These are phyloP conservation scores for Starmerella etchellsii DNA, from an alignment of 805 yeast species.

Conservation along the genomic window DNA sequence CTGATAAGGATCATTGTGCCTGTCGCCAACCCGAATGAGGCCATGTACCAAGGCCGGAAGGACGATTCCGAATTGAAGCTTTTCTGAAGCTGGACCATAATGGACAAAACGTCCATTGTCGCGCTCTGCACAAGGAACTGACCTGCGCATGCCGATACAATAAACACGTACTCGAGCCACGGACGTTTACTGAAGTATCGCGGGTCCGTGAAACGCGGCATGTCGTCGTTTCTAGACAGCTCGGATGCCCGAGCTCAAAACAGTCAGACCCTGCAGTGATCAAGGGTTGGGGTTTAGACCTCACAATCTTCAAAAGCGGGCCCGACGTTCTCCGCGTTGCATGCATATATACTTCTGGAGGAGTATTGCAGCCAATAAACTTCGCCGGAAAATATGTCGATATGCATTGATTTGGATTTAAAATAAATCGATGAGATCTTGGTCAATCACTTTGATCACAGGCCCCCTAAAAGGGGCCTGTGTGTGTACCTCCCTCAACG, in stretches of 20 bases:
- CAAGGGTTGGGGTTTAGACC: background rate
- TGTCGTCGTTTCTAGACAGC: too few species aligned
- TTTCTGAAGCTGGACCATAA: constrained; percentile 25
- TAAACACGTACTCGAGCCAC: constrained; percentile 19
- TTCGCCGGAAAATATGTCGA: too few species aligned
- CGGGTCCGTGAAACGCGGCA: constrained; percentile 15
- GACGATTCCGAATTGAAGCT: constrained; percentile 23
- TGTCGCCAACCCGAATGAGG: constrained; percentile 54
- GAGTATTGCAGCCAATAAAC: too few species aligned
- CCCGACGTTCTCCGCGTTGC: background rate
- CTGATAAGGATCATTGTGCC: constrained; percentile 60
- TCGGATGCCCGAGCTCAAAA: too few species aligned
- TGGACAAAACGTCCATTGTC: constrained; percentile 26
- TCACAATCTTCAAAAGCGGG: background rate
- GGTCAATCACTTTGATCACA: too few species aligned
- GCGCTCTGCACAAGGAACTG: constrained; percentile 33
- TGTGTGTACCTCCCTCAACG: too few species aligned
- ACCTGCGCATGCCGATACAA: constrained; percentile 21
- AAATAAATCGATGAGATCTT: too few species aligned
- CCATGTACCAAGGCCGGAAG: constrained; percentile 49
- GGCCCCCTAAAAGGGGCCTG: too few species aligned
- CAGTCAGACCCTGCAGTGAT: background rate
- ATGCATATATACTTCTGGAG: background rate
- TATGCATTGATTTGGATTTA: too few species aligned
- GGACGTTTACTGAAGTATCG: constrained; percentile 6